Evolutionary conservation across 768 basidiomycete species (phyloP), one percentile per base, ranked within the genome.

Genomic region (Harrya chromipes): DNA sequence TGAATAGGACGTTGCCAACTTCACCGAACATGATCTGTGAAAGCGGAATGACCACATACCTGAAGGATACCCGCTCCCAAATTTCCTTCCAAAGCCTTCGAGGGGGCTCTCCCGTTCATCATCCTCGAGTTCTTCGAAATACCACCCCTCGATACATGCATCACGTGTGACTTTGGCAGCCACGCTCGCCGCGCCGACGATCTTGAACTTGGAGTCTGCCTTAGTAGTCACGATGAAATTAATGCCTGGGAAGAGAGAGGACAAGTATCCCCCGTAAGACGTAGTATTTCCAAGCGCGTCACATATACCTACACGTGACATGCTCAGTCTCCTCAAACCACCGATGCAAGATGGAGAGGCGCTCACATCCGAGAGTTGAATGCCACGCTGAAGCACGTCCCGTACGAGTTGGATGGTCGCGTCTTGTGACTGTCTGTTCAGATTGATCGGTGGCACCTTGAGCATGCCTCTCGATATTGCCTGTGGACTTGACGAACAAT

Each of bases 121-220:
- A 34, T 64, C 57, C 3, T 66, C 61, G 26, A 70, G 73, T 61
- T 91, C 90, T 66, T 89, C 82, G 55, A 85, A 94, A 10, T 75
- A 62, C 95, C 95, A 98, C 4, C 77, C 77, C 52, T 94, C 86
- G 17, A 97, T 75, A 68, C 92, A 93, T 7, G 86, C 83, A 61
- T 98, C 95, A 48, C 95, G 77, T 1, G 94, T 97, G 23, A 95
- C 94, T 70, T 99, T 99, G 2, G 97, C 97, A 3, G 93, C 93
- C n/a, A 98, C 91, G 65, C 90, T 93, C 2, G 95, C 97, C 6
- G 97, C 97, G 19, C 92, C 87, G 51, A 99, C 97, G 52, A 99
- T 94, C 62, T 94, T 97, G 78, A 82, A 99, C 53, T 90, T 84
- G n/a, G 85, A 84, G 63, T 99, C 97, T 14, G 97, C 97, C 69